phyloP scores from a whole-genome alignment of 2,329 filamentous ascomycete genomes.

The Mariannaea elegans region DNA sequence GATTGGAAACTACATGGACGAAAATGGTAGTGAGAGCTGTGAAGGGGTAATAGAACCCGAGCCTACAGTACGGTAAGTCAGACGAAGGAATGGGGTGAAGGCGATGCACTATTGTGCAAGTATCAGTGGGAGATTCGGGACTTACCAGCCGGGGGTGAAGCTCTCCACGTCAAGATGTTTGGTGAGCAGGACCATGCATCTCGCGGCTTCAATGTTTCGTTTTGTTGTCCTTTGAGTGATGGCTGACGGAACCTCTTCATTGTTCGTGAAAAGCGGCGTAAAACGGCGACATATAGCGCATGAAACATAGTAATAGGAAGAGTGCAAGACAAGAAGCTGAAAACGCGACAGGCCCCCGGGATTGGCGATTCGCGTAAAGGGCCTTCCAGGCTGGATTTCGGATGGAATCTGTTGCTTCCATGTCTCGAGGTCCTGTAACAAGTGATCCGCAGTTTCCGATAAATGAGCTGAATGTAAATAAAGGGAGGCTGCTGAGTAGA shows the following conservation, averaged over 20 bases:
- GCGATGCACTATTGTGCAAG: too few relatives aligned
- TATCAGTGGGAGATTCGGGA: too few relatives aligned
- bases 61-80: neutral
- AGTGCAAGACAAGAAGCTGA: slow-evolving; percentile 1
- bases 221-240: neutral
- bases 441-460: neutral
- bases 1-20: neutral
- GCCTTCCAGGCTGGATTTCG: neutral
- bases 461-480: neutral
- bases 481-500: slow-evolving; percentile 1
- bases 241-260: neutral
- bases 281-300: slow-evolving; percentile 6
- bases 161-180: slow-evolving; percentile 16
- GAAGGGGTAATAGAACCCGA: slow-evolving; percentile 7
- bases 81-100: too few relatives aligned
- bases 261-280: neutral
- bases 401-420: neutral
- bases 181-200: slow-evolving; percentile 6
- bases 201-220: slow-evolving; percentile 3
- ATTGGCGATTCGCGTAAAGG: neutral
- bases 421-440: neutral
- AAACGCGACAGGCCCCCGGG: neutral
- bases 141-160: slow-evolving; percentile 11
- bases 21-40: slow-evolving; percentile 7
- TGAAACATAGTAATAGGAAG: neutral